These are phyloP conservation scores for Pseudocercospora crystallina DNA, from an alignment of 2,329 filamentous ascomycete species.

Conservation along the genomic window DNA sequence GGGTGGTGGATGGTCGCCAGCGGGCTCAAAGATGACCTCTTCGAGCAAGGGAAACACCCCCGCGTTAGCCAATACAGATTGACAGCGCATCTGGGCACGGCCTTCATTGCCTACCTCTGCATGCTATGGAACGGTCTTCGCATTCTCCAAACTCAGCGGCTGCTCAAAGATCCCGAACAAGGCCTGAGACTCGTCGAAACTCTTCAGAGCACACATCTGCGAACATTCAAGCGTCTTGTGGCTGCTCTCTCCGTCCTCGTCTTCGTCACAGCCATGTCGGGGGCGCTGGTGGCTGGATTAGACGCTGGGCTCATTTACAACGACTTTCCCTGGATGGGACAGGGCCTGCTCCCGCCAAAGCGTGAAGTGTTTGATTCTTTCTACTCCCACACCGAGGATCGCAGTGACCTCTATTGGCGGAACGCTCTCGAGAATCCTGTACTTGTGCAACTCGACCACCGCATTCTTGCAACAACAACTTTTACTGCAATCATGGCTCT, in stretches of 20 bases:
- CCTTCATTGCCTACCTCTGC: conserved; percentile 88
- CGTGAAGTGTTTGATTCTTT: conserved; percentile 81
- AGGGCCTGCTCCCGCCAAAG: conserved; percentile 75
- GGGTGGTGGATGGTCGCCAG: conserved; percentile 99
- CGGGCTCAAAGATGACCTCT: conserved; percentile 91
- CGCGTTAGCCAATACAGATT: conserved; percentile 93
- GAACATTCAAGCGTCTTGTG: conserved; percentile 70
- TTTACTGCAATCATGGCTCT: conserved; percentile 78
- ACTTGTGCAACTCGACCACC: conserved; percentile 92
- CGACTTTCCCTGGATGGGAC: conserved; percentile 94
- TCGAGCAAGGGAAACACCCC: conserved; percentile 84
- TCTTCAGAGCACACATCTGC: conserved; percentile 67
- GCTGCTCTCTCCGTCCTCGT: conserved; percentile 71
- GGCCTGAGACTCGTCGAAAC: conserved; percentile 54
- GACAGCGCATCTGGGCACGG: conserved; percentile 82
- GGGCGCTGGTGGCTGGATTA: conserved; percentile 87
- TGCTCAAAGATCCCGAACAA: conserved; percentile 66
- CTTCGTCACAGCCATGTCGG: conserved; percentile 89
- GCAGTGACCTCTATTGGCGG: conserved; percentile 88
- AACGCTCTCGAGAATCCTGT: conserved; percentile 98
- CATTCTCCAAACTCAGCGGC: conserved; percentile 73
- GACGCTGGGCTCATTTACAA: conserved; percentile 98
- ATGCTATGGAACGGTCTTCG: conserved; percentile 89
- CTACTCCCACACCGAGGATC: conserved; percentile 77
- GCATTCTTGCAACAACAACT: conserved; percentile 85